Evolutionary conservation across 1,284 basidiomycete species (phyloP).

Genomic region (Sporisorium exsertum): DNA sequence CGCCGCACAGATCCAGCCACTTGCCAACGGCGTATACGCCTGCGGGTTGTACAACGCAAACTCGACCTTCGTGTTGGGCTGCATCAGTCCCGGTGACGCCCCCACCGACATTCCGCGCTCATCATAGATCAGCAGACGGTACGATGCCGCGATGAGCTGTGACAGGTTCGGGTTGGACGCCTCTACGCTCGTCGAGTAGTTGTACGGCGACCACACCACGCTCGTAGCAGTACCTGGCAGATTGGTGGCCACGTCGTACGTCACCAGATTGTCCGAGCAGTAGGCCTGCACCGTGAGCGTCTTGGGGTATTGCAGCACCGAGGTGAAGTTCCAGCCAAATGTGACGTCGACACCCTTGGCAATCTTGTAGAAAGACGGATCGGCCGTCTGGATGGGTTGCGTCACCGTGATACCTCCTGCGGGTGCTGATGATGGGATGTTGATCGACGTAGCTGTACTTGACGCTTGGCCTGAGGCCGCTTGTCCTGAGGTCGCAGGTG

Average conservation of each 20-base stretch:
- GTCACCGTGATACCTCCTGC: conserved; percentile 66
- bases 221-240: conserved; percentile 60
- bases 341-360: conserved; percentile 62
- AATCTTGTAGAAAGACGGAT: conserved; percentile 68
- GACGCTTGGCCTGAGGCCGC: conserved; percentile 14
- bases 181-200: conserved; percentile 57
- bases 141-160: conserved; percentile 63
- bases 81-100: conserved; percentile 53
- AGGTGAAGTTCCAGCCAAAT: conserved; percentile 68
- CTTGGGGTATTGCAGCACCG: conserved; percentile 54
- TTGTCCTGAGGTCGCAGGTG: conserved; percentile 13
- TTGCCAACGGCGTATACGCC: conserved; percentile 63
- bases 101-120: conserved; percentile 56
- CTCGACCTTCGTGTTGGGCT: conserved; percentile 62
- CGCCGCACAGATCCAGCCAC: conserved; percentile 58
- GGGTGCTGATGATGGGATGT: conserved; percentile 57
- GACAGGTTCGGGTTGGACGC: conserved; percentile 49
- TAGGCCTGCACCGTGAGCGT: conserved; percentile 62
- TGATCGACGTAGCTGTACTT: conserved; percentile 16
- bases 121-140: conserved; percentile 64
- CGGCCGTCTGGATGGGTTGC: conserved; percentile 62
- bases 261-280: conserved; percentile 64
- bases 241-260: conserved; percentile 62
- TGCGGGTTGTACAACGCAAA: conserved; percentile 68
- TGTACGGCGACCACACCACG: conserved; percentile 65